A percentile compares a stretch with the other conserved stretches of the same genome.
phyloP scores from a whole-genome alignment of 2,329 filamentous ascomycete genomes.

The Aspergillus sp. region DNA sequence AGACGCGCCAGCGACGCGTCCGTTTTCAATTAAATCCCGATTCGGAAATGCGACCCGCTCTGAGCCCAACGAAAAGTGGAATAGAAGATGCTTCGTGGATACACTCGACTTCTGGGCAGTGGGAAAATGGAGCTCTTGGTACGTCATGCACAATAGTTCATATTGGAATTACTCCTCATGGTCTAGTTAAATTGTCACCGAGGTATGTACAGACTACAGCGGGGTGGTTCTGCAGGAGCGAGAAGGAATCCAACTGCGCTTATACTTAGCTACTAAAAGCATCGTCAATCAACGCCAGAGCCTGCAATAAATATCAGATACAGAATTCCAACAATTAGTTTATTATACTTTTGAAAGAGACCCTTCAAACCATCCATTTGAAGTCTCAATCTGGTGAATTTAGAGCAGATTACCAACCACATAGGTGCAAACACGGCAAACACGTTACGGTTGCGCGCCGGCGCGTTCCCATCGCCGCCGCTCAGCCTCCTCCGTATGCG shows the following conservation, averaged over 20 bases:
- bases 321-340: not conserved
- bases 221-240: too few species aligned
- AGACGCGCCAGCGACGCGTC: slow-evolving; percentile 21
- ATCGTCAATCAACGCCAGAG: not conserved
- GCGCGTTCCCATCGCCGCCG: slow-evolving; percentile 11
- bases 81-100: not conserved
- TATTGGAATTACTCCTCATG: not conserved
- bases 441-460: slow-evolving; percentile 21
- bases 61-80: not conserved
- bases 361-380: not conserved
- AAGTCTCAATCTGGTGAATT: not conserved
- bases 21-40: slow-evolving; percentile 38
- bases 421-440: slow-evolving; percentile 32
- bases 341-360: not conserved
- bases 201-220: too few species aligned
- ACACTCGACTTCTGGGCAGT: not conserved
- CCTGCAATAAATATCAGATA: not conserved
- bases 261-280: too few species aligned
- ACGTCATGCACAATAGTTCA: not conserved
- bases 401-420: not conserved
- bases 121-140: not conserved
- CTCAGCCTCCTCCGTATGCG: not conserved
- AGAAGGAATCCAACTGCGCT: too few species aligned
- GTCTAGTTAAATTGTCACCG: too few species aligned
- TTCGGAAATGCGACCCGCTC: slow-evolving; percentile 25